Base-by-base conservation (phyloP, 129 eudicot species). In the Smallanthus sonchifolius region DNA sequence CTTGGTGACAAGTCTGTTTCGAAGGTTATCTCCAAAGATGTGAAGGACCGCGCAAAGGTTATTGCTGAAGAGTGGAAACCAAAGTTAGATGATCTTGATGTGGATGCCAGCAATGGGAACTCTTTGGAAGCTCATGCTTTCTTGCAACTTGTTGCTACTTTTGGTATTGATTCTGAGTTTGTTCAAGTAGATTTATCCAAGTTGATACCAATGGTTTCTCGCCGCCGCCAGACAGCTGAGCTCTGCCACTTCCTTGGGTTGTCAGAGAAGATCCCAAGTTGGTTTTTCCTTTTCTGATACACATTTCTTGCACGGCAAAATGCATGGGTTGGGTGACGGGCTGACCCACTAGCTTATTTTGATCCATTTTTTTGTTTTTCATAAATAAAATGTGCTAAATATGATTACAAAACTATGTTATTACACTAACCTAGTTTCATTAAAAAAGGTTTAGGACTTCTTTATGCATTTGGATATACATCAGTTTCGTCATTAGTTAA, bases 51-150 rank as follows among this genome's bases (percentile, higher is more conserved):
- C 19, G 98, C 98, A 67, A 94, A 88, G 83, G 84, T 75, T 76
- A 85, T 90, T 81, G 98, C 98, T 28, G 93, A 90, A 67, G 97
- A 85, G 78, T 94, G 98, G 98, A 94, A 94, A 70, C 96, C 96
- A 19, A 94, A 86, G 84, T 81, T 94, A 45, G 95, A 85, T 85
- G 84, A 80, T 77, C 96, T 94, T 83, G 98, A 94, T 76, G 78
- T 85, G 79, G 98, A 94, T 86, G 97, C 93, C 39, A 87, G 89
- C 77, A 90, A 87, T 68, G 98, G 98, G 43, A 94, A 94, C 79
- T 94, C 97, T 37, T 82, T 94, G 83, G 97, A 94, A 78, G 98
- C 98, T 78, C 98, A 94, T 81, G 98, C 98, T 75, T 94, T 90
- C 67, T 85, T 94, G 70, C 98, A 94, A 77, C 91, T 94, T 69